These are phyloP conservation scores for Suhomyces pyralidae DNA, from an alignment of 805 yeast species.

Conservation along the genomic window DNA sequence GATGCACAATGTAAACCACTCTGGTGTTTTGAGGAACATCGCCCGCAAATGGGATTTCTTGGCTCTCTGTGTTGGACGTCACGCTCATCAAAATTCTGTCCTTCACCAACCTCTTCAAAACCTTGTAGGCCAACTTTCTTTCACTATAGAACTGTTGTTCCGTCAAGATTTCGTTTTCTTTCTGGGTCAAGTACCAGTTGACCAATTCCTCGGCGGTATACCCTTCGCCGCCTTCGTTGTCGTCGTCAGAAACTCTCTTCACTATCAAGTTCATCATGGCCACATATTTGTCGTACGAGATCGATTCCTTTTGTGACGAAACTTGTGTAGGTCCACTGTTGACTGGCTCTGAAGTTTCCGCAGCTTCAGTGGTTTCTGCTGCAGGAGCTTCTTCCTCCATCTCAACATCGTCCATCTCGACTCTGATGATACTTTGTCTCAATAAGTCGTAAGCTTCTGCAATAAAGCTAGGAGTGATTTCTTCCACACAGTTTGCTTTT, in stretches of 20 bases:
- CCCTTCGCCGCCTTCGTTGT: constrained; percentile 53
- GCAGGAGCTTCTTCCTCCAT: constrained; percentile 52
- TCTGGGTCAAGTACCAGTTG: constrained; percentile 76
- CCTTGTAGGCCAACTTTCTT: constrained; percentile 69
- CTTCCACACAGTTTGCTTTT: constrained; percentile 91
- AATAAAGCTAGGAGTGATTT: constrained; percentile 78
- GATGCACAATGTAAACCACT: constrained; percentile 55
- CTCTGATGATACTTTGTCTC: constrained; percentile 88
- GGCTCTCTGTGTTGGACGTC: constrained; percentile 33
- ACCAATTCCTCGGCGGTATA: constrained; percentile 64
- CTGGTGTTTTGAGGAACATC: constrained; percentile 20
- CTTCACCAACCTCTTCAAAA: constrained; percentile 75
- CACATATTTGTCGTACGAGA: constrained; percentile 84
- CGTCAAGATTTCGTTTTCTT: constrained; percentile 65
- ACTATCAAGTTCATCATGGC: constrained; percentile 80
- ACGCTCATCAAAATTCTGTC: constrained; percentile 75
- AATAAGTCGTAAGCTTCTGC: constrained; percentile 90
- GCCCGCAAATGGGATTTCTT: constrained; percentile 15
- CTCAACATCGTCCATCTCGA: constrained; percentile 89
- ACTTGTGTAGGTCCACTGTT: not conserved
- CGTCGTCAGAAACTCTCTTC: constrained; percentile 55
- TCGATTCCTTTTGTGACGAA: constrained; percentile 34
- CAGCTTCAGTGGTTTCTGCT: constrained; percentile 8
- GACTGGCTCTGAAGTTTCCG: not conserved
- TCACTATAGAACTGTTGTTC: constrained; percentile 73